Percentiles rank a stretch among this genome's conserved stretches.
Conservation (phyloP, 805 yeast genomes). For the Zygotorulaspora danielsina region DNA sequence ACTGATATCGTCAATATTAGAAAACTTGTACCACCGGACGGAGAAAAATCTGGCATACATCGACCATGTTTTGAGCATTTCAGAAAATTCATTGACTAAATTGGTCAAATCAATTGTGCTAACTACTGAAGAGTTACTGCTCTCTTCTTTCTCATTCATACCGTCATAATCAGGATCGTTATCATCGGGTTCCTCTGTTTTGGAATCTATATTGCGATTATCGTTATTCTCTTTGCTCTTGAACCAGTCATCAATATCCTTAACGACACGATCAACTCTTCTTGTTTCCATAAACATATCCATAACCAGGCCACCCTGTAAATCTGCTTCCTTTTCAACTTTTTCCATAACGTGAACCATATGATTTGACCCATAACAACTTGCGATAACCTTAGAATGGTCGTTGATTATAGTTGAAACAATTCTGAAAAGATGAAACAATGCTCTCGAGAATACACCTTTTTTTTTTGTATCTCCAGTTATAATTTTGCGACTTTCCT, state of each 20-base stretch:
- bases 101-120: slow-evolving; percentile 41
- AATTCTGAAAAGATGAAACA: slow-evolving; percentile 72
- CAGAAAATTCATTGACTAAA: slow-evolving; percentile 61
- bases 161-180: slow-evolving; percentile 29
- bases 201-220: slow-evolving; percentile 19
- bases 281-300: slow-evolving; percentile 81
- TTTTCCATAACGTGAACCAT: slow-evolving; percentile 64
- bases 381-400: slow-evolving; percentile 73
- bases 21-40: slow-evolving; percentile 56
- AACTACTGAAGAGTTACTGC: slow-evolving; percentile 54
- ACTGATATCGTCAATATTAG: slow-evolving; percentile 3
- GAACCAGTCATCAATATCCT: slow-evolving; percentile 37
- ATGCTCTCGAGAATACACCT: slow-evolving; percentile 47
- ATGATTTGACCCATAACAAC: slow-evolving; percentile 61
- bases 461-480: slow-evolving; percentile 43
- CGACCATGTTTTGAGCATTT: slow-evolving; percentile 82
- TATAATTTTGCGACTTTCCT: slow-evolving; percentile 67
- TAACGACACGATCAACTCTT: slow-evolving; percentile 50
- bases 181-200: slow-evolving; percentile 31
- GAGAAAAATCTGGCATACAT: slow-evolving; percentile 70
- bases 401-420: slow-evolving; percentile 81
- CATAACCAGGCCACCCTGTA: slow-evolving; percentile 84
- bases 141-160: slow-evolving; percentile 33
- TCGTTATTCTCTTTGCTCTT: slow-evolving; percentile 4
- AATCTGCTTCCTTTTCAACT: slow-evolving; percentile 83